phyloP scores from a whole-genome alignment of 176 grass and related monocot species.

The Bonia amplexicaulis region DNA sequence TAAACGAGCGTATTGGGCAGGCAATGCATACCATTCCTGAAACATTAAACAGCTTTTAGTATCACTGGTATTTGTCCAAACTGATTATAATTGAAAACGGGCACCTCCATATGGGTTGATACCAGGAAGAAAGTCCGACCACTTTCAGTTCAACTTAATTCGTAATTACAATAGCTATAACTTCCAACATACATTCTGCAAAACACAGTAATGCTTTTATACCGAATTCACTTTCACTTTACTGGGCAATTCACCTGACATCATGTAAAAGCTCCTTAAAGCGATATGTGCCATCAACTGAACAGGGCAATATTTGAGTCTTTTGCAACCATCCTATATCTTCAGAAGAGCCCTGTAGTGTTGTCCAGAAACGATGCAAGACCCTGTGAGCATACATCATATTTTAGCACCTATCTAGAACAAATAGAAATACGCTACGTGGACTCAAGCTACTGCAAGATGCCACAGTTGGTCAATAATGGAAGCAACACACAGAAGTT shows the following conservation, averaged over 20 bases:
- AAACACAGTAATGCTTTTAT: neutral
- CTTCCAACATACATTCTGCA: neutral
- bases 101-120: neutral
- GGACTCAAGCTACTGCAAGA: constrained; percentile 7
- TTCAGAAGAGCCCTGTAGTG: constrained; percentile 63
- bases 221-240: neutral
- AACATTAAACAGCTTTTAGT: constrained; percentile 35
- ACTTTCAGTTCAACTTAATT: neutral
- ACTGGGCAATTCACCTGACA: constrained; percentile 42
- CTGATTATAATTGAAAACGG: neutral
- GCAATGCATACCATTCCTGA: constrained; percentile 79
- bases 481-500: neutral
- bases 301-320: constrained; percentile 37
- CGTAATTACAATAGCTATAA: neutral
- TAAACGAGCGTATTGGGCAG: constrained; percentile 78
- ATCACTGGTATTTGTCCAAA: neutral
- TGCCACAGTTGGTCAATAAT: neutral
- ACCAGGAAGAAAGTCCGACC: neutral
- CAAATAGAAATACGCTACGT: neutral
- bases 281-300: constrained; percentile 58
- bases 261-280: constrained; percentile 67
- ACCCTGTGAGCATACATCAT: constrained; percentile 39
- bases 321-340: constrained; percentile 93
- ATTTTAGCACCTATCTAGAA: neutral
- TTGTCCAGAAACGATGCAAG: constrained; percentile 62